Evolutionary conservation across 208 protist species (phyloP).

Genomic region (Leishmania guyanensis): DNA sequence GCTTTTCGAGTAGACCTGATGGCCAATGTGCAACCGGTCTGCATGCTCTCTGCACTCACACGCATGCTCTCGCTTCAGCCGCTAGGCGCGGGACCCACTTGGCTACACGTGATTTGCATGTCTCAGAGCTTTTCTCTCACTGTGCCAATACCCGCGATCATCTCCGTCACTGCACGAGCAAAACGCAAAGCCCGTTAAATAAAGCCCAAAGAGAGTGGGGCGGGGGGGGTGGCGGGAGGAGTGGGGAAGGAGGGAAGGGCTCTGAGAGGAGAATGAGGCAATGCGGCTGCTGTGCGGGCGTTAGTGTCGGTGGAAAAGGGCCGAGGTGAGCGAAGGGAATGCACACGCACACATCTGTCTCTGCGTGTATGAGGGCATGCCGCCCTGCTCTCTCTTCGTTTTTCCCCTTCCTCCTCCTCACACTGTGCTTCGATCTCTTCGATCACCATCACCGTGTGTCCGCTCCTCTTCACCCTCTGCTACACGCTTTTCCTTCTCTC

Average conservation of each 20-base stretch:
- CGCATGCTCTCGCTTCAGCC: neutral
- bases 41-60: neutral
- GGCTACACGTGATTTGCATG: neutral
- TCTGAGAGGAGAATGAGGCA: neutral
- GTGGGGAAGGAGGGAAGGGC: neutral
- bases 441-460: neutral
- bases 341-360: neutral
- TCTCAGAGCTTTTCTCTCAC: neutral
- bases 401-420: neutral
- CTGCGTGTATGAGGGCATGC: neutral
- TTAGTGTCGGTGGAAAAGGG: neutral
- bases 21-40: neutral
- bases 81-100: neutral
- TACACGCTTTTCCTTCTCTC: constrained; percentile 2
- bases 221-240: neutral
- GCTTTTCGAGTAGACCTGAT: constrained; percentile 8
- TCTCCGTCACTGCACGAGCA: neutral
- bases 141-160: neutral
- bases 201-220: neutral
- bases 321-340: neutral
- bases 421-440: neutral
- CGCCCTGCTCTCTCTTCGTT: neutral
- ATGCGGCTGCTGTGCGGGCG: neutral
- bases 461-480: neutral
- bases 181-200: neutral